Base-by-base conservation (phyloP, 2,329 filamentous ascomycete genomes). In the Aotearoamyces nothofagi region DNA sequence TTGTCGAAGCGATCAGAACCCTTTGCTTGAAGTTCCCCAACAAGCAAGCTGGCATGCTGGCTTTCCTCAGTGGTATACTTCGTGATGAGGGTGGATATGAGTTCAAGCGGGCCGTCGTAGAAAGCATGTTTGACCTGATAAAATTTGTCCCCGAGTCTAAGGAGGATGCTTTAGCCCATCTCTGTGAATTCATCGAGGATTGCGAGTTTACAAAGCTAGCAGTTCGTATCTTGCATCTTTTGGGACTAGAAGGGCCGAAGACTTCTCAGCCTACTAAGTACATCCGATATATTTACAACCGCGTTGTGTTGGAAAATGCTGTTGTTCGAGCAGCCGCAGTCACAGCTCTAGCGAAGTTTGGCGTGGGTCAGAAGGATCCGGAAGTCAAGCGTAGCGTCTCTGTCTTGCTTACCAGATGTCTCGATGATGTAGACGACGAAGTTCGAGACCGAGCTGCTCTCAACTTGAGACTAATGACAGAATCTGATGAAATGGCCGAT, bases 101-200 rank as follows among this genome's bases (percentile, higher is more conserved):
- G 37, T 98, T 98, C 60, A 98, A 98, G 71, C 78, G 83, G 33
- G 79, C 83, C 29, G 87, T 98, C 8, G 87, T 98, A 12, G 90
- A 98, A 62, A 93, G 84, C 65, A 96, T 98, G 76, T 96, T 98
- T 49, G 90, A 98, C 47, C 62, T 98, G 32, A 96, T 98, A 63
- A 94, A 96, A 55, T 98, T 98, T 47, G 87, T 98, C 3, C 90
- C 90, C 1, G 90, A 94, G 35, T 74, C 71, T 17, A 77, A 76
- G 54, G 72, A 77, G 46, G 71, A 77, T 41, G 87, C 90, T 11
- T 71, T 98, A 27, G 82, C 87, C 9, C 90, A 96, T 49, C 71
- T 98, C 13, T 96, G 90, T 60, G 90, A 98, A 52, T 98, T 98
- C 51, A 98, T 98, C 40, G 90, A 98, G 56, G 90, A 98, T 53